Base-by-base conservation (phyloP, 2,329 filamentous ascomycete species). In the Fusarium sp. region DNA sequence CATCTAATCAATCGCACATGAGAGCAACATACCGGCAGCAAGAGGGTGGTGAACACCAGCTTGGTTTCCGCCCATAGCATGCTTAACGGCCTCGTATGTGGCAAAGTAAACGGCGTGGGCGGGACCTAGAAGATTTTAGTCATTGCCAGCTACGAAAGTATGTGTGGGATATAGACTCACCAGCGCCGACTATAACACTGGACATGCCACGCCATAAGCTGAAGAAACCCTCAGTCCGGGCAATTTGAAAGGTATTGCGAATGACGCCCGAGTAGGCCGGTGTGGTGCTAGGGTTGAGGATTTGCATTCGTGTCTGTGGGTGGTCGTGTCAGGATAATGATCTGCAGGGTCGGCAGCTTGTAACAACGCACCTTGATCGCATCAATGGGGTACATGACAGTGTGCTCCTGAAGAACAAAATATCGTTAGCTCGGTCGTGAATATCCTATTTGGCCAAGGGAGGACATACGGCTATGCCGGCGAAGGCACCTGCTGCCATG, bases 351-450 rank as follows among this genome's bases (percentile, higher is more conserved):
- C 27, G 45, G 20, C 38, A 22, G 20, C 30, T 37, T 17, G 50
- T 66, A 20, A 66, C 6, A 47, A 66, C 82, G 75, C 77, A 98
- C 97, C 93, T 99, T 99, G 82, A 99, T 93, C 77, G 97, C 91
- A 86, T 99, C 97, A 81, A 99, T 94, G 22, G 97, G 97, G 82
- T 99, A 99, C 97, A 99, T 98, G 80, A 98, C 95, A 69, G 96
- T 97, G 85, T 98, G 96, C 86, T 98, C 96, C 95, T 98, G 77
- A 61, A 30, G 77, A 61, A 30, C 38, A 30, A 63, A 63, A 14
- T 47, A 78, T 70, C 78, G 74, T 75, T 70, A 70, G 58, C 68
- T 57, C 54, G 35, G 20, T 33, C 27, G 66, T 35, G 58, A n/a
- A 17, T 40, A 20, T 65, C 25, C 27, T 65, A 35, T 27, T 59